Evolutionary conservation across 1,284 basidiomycete genomes (phyloP).

Genomic region (Trichosporon sp.): DNA sequence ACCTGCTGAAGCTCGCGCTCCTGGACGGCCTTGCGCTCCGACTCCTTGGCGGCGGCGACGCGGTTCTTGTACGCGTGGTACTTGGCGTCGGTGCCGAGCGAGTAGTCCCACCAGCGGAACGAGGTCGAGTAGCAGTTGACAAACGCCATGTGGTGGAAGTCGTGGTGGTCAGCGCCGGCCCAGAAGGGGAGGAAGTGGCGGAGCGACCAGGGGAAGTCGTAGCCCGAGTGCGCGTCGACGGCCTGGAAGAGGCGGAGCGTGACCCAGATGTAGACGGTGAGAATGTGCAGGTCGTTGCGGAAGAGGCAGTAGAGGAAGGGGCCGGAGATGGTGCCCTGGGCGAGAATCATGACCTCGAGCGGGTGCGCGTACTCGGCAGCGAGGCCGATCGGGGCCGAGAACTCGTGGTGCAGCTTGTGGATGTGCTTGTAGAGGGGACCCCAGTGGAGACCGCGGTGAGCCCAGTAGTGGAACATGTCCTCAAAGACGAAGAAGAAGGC

Average conservation of each 20-base stretch:
- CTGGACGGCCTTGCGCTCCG: slow-evolving; percentile 46
- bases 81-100: slow-evolving; percentile 77
- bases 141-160: slow-evolving; percentile 69
- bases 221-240: slow-evolving; percentile 93
- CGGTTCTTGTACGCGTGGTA: slow-evolving; percentile 69
- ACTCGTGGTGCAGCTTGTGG: slow-evolving; percentile 97
- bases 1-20: slow-evolving; percentile 52
- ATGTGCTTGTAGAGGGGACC: slow-evolving; percentile 92
- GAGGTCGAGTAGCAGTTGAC: slow-evolving; percentile 73
- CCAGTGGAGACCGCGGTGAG: slow-evolving; percentile 85
- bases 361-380: slow-evolving; percentile 96
- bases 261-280: slow-evolving; percentile 94
- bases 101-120: slow-evolving; percentile 84
- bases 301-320: slow-evolving; percentile 73
- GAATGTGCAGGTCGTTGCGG: slow-evolving; percentile 57
- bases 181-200: slow-evolving; percentile 93
- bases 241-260: slow-evolving; percentile 89
- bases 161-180: slow-evolving; percentile 98
- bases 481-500: slow-evolving; percentile 93
- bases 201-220: slow-evolving; percentile 97
- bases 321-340: slow-evolving; percentile 75
- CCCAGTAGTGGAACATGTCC: slow-evolving; percentile 76
- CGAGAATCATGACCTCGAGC: slow-evolving; percentile 84
- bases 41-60: slow-evolving; percentile 54
- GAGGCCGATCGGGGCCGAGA: slow-evolving; percentile 92